phyloP scores from a whole-genome alignment of 2,329 filamentous ascomycete genomes.

The Sporothrix pallida region DNA sequence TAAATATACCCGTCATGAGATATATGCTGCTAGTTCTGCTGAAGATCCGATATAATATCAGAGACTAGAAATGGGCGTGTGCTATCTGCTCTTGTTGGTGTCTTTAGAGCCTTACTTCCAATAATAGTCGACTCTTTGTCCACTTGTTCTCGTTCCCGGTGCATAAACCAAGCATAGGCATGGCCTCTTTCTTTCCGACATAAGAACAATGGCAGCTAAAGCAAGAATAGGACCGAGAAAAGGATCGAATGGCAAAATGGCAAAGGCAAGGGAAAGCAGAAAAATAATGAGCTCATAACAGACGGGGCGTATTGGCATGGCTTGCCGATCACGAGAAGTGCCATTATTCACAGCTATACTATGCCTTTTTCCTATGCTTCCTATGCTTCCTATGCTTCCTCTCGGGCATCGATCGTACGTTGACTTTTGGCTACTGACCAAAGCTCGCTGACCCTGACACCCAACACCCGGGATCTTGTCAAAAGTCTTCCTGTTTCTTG shows the following conservation, averaged over 20 bases:
- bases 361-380: neutral
- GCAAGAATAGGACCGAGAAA: slow-evolving; percentile 19
- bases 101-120: neutral
- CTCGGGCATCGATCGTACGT: neutral
- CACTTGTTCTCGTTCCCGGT: neutral
- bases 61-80: neutral
- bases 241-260: slow-evolving; percentile 22
- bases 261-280: neutral
- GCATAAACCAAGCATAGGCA: neutral
- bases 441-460: neutral
- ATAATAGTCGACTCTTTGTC: neutral
- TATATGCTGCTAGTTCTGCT: neutral
- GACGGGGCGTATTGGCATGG: neutral
- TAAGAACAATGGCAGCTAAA: neutral
- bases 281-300: too few species aligned
- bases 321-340: neutral
- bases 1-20: neutral
- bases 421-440: neutral
- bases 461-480: neutral
- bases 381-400: neutral
- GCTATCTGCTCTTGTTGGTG: neutral
- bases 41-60: neutral
- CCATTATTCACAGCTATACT: neutral
- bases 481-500: neutral
- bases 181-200: neutral